phyloP scores from a whole-genome alignment of 495 filamentous ascomycete genomes.

The Hypoxylon rickii region DNA sequence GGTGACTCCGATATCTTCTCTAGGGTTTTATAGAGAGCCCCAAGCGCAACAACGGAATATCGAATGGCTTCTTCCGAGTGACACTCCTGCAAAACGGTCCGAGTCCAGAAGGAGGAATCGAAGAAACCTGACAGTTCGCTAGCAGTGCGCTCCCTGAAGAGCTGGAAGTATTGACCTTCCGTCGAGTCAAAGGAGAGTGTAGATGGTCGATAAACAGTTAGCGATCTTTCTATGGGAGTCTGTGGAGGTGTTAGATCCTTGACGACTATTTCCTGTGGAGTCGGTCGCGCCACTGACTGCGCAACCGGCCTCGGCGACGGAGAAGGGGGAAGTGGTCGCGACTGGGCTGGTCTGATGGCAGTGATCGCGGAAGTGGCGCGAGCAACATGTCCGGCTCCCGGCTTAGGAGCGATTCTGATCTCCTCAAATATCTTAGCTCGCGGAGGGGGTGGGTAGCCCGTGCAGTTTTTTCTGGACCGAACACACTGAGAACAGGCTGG shows the following conservation, averaged over 20 bases:
- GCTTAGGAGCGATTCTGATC: conserved; percentile 51
- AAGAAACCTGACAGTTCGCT: conserved; percentile 66
- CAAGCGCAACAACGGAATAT: conserved; percentile 68
- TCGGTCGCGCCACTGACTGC: no score
- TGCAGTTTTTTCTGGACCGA: conserved; percentile 52
- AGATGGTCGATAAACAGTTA: conserved; percentile 41
- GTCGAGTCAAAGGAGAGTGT: conserved; percentile 43
- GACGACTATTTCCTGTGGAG: no score
- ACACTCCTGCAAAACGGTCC: conserved; percentile 61
- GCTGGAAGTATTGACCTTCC: conserved; percentile 63
- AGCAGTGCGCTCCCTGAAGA: conserved; percentile 61
- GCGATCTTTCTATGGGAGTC: conserved; percentile 36
- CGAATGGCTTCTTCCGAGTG: conserved; percentile 64
- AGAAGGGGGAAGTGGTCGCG: conserved; percentile 6
- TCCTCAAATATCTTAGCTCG: conserved; percentile 48
- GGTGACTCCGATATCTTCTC: conserved; percentile 58
- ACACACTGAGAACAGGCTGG: conserved; percentile 63
- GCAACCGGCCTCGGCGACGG: conserved; percentile 1
- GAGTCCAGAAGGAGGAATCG: conserved; percentile 65
- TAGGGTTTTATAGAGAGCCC: conserved; percentile 65
- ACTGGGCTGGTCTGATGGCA: conserved; percentile 3
- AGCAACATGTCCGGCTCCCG: conserved; percentile 24
- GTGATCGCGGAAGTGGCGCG: conserved; percentile 15
- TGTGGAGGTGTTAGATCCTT: conserved; percentile 37
- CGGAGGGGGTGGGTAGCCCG: conserved; percentile 56